These are phyloP conservation scores for Laguncularia racemosa DNA, from an alignment of 345 rosid species.

Conservation along the genomic window DNA sequence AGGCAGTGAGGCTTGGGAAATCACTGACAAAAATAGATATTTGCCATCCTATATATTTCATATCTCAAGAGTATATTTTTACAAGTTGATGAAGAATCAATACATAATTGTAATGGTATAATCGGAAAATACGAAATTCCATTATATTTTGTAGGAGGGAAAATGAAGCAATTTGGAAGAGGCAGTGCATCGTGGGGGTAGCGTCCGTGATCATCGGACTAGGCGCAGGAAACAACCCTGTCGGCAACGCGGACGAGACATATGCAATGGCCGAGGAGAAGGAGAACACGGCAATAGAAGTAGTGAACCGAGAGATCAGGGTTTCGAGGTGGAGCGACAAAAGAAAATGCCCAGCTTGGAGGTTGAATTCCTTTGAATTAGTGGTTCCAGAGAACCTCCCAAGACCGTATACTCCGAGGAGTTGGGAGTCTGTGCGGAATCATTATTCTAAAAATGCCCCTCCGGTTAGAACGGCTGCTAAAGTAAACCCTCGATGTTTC, in stretches of 20 bases:
- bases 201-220: constrained; percentile 31
- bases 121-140: constrained; percentile 8
- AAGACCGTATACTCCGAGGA: constrained; percentile 29
- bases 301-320: not conserved
- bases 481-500: constrained; percentile 22
- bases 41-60: no score
- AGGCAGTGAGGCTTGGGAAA: no score
- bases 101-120: no score
- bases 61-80: no score
- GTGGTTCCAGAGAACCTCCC: constrained; percentile 68
- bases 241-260: not conserved
- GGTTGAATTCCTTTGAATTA: constrained; percentile 32
- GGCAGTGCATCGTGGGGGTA: constrained; percentile 12
- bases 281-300: not conserved
- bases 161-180: constrained; percentile 12
- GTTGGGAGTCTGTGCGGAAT: constrained; percentile 28
- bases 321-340: constrained; percentile 42
- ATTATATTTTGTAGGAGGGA: no score
- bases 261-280: constrained; percentile 7
- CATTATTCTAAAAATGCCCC: constrained; percentile 15
- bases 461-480: constrained; percentile 9
- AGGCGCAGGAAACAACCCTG: constrained; percentile 1
- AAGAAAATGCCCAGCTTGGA: constrained; percentile 52
- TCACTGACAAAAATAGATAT: no score
- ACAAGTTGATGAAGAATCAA: no score